Percentiles rank a stretch among this genome's conserved stretches.
These are phyloP conservation scores for Alternaria incomplexa DNA, from an alignment of 2,329 filamentous ascomycete species.

Conservation along the genomic window DNA sequence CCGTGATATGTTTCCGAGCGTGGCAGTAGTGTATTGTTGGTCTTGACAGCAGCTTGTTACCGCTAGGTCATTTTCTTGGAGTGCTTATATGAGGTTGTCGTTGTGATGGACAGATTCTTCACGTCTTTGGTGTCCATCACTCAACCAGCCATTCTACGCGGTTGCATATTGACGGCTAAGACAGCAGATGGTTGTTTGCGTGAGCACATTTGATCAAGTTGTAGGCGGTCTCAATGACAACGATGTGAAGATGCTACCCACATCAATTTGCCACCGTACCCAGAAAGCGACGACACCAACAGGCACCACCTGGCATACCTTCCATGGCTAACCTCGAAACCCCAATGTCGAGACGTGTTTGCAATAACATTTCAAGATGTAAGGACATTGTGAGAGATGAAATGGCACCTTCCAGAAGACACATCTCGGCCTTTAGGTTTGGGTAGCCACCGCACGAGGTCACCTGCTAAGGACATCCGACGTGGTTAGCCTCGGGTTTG, in stretches of 20 bases:
- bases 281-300: not conserved
- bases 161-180: not conserved
- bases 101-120: not conserved
- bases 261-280: not conserved
- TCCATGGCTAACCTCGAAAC: not conserved
- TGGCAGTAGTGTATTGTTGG: not conserved
- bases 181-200: not conserved
- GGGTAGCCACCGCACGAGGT: slow-evolving; percentile 1
- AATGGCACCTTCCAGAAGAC: not conserved
- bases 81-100: not conserved
- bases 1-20: not conserved
- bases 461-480: slow-evolving; percentile 5
- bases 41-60: not conserved
- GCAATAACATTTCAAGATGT: not conserved
- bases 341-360: not conserved
- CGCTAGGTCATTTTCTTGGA: not conserved
- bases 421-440: slow-evolving; percentile 4
- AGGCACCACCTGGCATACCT: not conserved
- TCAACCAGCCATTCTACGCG: not conserved
- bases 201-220: not conserved
- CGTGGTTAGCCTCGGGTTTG: slow-evolving; percentile 8
- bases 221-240: not conserved
- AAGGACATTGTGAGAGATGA: not conserved
- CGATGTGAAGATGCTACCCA: not conserved
- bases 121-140: not conserved